These are phyloP conservation scores for Acrocalymma vagum DNA, from an alignment of 2,329 filamentous ascomycete genomes.

Conservation along the genomic window DNA sequence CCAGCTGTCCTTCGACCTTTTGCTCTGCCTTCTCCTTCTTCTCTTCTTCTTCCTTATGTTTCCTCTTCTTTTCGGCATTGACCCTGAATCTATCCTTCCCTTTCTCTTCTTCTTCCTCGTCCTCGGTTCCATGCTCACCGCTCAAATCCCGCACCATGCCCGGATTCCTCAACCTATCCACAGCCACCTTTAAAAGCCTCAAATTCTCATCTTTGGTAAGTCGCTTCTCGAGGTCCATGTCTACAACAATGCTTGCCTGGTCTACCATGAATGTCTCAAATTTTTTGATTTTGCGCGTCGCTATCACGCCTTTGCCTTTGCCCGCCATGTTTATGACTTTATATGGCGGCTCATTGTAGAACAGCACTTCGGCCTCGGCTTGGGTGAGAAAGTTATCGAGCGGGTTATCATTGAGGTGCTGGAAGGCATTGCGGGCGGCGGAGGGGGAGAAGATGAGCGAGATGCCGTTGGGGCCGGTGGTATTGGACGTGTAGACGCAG, in stretches of 20 bases:
- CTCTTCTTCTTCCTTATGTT: not conserved
- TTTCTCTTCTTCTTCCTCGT: conserved; percentile 1
- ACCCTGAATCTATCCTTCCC: too few species aligned
- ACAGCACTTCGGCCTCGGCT: conserved; percentile 11
- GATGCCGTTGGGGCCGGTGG: conserved; percentile 20
- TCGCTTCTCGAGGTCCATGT: conserved; percentile 12
- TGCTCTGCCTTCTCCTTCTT: conserved; percentile 3
- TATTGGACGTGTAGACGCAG: conserved; percentile 30
- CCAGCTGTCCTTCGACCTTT: conserved; percentile 9
- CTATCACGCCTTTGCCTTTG: conserved; percentile 30
- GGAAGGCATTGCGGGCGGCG: conserved; percentile 7
- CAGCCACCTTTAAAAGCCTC: conserved; percentile 17
- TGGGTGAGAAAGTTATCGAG: conserved; percentile 17
- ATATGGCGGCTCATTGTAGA: conserved; percentile 16
- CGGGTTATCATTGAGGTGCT: conserved; percentile 23
- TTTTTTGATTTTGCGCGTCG: conserved; percentile 23
- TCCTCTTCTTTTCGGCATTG: too few species aligned
- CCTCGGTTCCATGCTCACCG: conserved; percentile 7
- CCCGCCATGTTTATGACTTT: conserved; percentile 20
- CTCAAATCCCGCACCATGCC: conserved; percentile 24
- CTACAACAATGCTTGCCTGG: conserved; percentile 25
- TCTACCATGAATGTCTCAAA: conserved; percentile 37
- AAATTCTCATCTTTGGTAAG: conserved; percentile 3
- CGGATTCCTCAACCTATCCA: conserved; percentile 17
- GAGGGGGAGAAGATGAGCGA: conserved; percentile 20